Conservation (phyloP, 768 basidiomycete genomes). For the Rickenella mellea region DNA sequence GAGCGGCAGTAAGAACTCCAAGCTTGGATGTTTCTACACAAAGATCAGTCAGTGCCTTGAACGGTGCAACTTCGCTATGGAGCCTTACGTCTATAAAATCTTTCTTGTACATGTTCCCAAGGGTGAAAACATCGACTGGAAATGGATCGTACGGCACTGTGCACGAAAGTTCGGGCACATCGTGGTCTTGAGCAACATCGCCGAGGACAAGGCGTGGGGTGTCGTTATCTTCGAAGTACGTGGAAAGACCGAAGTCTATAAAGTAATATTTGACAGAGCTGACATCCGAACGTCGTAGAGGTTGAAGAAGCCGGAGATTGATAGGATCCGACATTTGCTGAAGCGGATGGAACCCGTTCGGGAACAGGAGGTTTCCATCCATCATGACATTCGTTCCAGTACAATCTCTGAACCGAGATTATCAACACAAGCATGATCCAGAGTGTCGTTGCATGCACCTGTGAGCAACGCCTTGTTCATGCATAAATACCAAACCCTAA, state of each 20-base stretch:
- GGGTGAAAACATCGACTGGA: slow-evolving; percentile 16
- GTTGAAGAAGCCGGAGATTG: too few relatives aligned
- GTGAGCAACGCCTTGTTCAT: slow-evolving; percentile 5
- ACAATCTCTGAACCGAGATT: slow-evolving; percentile 1
- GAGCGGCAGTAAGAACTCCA: background rate
- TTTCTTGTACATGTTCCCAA: slow-evolving; percentile 15
- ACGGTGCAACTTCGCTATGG: background rate
- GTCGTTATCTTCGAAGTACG: slow-evolving; percentile 8
- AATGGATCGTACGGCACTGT: slow-evolving; percentile 14
- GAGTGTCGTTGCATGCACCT: background rate
- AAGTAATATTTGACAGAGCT: slow-evolving; percentile 29
- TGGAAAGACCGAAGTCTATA: slow-evolving; percentile 24
- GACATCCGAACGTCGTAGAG: slow-evolving; percentile 22
- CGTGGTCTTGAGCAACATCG: slow-evolving; percentile 12
- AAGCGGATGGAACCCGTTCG: slow-evolving; percentile 29
- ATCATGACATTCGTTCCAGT: slow-evolving; percentile 26
- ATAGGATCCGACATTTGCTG: too few relatives aligned
- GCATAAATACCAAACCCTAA: slow-evolving; percentile 9
- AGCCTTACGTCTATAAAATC: slow-evolving; percentile 10
- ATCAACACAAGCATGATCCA: background rate
- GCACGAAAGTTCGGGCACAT: slow-evolving; percentile 15
- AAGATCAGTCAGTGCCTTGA: background rate
- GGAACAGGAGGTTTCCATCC: slow-evolving; percentile 23
- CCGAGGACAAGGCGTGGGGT: slow-evolving; percentile 10
- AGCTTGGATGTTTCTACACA: background rate